These are phyloP conservation scores for Graphiopsis chlorocephala DNA, from an alignment of 2,329 filamentous ascomycete species.

Conservation along the genomic window DNA sequence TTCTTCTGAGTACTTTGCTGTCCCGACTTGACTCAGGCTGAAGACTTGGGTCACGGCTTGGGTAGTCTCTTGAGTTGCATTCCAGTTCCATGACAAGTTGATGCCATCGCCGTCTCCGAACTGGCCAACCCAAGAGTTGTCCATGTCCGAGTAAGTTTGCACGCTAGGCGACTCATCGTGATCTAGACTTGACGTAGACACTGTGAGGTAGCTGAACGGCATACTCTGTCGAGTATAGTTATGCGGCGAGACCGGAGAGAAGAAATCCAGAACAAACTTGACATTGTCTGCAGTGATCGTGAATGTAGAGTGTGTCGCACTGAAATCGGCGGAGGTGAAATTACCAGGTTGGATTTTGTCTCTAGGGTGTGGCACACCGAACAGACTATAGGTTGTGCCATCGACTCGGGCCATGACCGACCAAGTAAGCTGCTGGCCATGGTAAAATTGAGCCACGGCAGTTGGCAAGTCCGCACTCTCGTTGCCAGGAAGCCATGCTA, in stretches of 20 bases:
- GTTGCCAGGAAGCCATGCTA: constrained; percentile 44
- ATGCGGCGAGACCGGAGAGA: constrained; percentile 44
- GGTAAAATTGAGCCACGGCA: constrained; percentile 44
- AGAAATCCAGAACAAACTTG: constrained; percentile 42
- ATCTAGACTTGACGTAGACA: constrained; percentile 30
- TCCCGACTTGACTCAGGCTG: constrained; percentile 34
- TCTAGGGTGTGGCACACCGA: constrained; percentile 36
- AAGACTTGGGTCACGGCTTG: constrained; percentile 32
- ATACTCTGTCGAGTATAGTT: constrained; percentile 45
- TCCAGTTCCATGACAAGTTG: constrained; percentile 21
- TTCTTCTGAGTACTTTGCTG: constrained; percentile 35
- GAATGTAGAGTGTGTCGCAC: constrained; percentile 43
- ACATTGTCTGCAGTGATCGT: constrained; percentile 38
- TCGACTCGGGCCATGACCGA: constrained; percentile 43
- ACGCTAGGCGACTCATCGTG: constrained; percentile 28
- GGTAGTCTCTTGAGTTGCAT: not conserved
- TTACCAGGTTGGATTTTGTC: constrained; percentile 33
- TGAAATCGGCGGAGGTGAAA: constrained; percentile 39
- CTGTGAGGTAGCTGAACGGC: constrained; percentile 45
- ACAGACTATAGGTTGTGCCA: constrained; percentile 41
- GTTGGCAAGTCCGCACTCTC: constrained; percentile 37
- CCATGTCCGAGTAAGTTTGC: constrained; percentile 45
- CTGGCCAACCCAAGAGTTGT: constrained; percentile 44
- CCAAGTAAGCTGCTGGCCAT: constrained; percentile 42
- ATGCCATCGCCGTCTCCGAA: constrained; percentile 18